These are phyloP conservation scores for Venturia asperata DNA, from an alignment of 2,329 filamentous ascomycete species.

Conservation along the genomic window DNA sequence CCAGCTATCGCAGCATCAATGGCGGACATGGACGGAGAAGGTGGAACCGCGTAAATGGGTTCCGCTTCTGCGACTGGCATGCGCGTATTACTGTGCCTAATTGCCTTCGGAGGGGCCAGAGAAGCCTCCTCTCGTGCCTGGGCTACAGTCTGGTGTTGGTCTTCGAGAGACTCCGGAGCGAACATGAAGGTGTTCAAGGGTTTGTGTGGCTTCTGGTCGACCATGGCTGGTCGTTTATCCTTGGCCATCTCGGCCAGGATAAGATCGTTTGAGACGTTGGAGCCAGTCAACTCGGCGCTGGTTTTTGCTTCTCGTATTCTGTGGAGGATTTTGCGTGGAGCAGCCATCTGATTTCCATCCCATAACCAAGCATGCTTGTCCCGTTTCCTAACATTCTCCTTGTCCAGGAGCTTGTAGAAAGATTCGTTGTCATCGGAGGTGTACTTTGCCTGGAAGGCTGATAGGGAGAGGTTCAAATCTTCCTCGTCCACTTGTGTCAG, in stretches of 20 bases:
- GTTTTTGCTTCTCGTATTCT: constrained; percentile 57
- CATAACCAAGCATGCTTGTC: constrained; percentile 88
- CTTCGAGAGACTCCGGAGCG: constrained; percentile 55
- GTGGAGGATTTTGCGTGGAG: constrained; percentile 54
- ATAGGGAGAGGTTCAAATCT: constrained; percentile 72
- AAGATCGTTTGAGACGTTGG: constrained; percentile 46
- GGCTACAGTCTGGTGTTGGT: constrained; percentile 50
- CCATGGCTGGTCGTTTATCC: constrained; percentile 65
- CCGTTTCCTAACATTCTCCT: constrained; percentile 75
- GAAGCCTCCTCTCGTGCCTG: constrained; percentile 64
- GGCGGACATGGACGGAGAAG: constrained; percentile 77
- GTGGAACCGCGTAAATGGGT: constrained; percentile 44
- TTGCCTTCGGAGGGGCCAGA: constrained; percentile 56
- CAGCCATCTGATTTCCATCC: constrained; percentile 73
- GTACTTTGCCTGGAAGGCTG: constrained; percentile 83
- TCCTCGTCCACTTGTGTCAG: constrained; percentile 1
- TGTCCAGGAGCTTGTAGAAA: constrained; percentile 87
- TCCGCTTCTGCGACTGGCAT: constrained; percentile 48
- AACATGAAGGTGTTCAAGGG: constrained; percentile 90
- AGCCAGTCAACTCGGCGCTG: constrained; percentile 53
- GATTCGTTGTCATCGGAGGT: constrained; percentile 98
- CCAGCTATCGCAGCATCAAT: constrained; percentile 79
- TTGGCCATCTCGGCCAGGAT: constrained; percentile 47
- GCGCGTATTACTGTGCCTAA: constrained; percentile 78
- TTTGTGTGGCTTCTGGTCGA: constrained; percentile 66